Evolutionary conservation across 345 rosid species (phyloP).

Genomic region (Microthlaspi erraticum): DNA sequence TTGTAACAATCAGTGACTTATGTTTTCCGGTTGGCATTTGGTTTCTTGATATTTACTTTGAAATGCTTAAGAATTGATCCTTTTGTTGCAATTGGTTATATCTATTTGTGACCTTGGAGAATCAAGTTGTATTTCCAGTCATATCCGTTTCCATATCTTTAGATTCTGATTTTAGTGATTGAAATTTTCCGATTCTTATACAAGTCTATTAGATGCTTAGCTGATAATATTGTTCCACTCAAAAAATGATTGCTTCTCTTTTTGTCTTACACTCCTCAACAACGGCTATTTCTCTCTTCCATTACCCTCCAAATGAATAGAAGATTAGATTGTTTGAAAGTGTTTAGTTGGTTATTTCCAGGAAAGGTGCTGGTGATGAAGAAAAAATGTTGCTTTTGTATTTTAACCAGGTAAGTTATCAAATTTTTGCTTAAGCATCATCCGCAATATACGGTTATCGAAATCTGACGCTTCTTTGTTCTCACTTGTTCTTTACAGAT

Average conservation of each 20-base stretch:
- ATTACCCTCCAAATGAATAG: background rate
- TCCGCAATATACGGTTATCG: background rate
- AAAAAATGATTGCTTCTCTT: background rate
- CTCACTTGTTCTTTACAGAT: constrained; percentile 55
- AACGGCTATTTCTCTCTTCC: background rate
- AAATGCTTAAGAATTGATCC: background rate
- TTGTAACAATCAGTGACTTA: constrained; percentile 8
- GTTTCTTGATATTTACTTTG: constrained; percentile 9
- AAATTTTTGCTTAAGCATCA: constrained; percentile 13
- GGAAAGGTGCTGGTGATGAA: constrained; percentile 89
- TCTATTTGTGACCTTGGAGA: constrained; percentile 10
- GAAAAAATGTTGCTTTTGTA: constrained; percentile 81
- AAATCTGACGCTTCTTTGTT: constrained; percentile 1
- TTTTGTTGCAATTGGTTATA: background rate
- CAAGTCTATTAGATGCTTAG: background rate
- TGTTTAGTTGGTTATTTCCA: constrained; percentile 40
- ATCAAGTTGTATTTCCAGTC: constrained; percentile 11
- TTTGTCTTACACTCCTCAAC: background rate
- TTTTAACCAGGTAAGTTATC: constrained; percentile 68
- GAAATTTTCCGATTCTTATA: background rate
- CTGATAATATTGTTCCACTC: background rate
- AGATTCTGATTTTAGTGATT: background rate
- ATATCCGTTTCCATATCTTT: background rate
- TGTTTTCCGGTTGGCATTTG: constrained; percentile 12
- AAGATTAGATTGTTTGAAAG: constrained; percentile 7